Base-by-base conservation (phyloP, 2,329 filamentous ascomycete genomes). In the Fusarium denticulatum region DNA sequence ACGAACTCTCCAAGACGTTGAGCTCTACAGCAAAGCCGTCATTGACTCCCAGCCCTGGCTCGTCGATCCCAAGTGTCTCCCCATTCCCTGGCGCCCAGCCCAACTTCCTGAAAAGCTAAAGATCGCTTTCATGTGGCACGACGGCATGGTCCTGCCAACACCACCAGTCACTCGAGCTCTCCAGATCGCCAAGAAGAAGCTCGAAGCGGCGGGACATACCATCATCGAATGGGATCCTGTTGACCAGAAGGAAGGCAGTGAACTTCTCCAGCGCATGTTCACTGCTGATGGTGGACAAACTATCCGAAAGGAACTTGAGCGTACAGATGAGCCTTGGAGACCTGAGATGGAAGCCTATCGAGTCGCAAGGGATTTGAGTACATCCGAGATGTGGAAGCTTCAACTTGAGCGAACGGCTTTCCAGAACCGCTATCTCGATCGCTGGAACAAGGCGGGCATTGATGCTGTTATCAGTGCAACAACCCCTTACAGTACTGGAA, bases 401-500 rank as follows among this genome's bases (percentile, higher is more conserved):
- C 85, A 87, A 30, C 55, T 82, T 4, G 84, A 88, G 65, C 80
- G 86, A 13, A 81, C 82, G 1, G 83, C 78, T 0, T 87, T 82
- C 70, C 85, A 87, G 79, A 85, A 85, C 69, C 77, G 79, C 15
- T 86, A 87, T 57, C 78, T 87, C 1, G 83, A 86, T 45, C 81
- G 83, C 6, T 87, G 86, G 86, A 82, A 82, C 39, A 78, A 77
- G 52, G 82, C 83, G 0, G 84, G 83, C 4, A 86, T 92, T 13
- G 92, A 93, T 76, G 89, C 89, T 3, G 85, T 93, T 14, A 79
- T 93, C 3, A 89, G 88, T 57, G 91, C 91, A 0, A 86, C 85
- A 0, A 85, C 84, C 37, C 84, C 86, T 1, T 87, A 84, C 56
- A 82, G 81, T 45, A 81, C 81, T 1, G 82, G 83, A 36, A 83